Conservation (phyloP, 2,329 filamentous ascomycete species). For the Biscogniauxia sp. region DNA sequence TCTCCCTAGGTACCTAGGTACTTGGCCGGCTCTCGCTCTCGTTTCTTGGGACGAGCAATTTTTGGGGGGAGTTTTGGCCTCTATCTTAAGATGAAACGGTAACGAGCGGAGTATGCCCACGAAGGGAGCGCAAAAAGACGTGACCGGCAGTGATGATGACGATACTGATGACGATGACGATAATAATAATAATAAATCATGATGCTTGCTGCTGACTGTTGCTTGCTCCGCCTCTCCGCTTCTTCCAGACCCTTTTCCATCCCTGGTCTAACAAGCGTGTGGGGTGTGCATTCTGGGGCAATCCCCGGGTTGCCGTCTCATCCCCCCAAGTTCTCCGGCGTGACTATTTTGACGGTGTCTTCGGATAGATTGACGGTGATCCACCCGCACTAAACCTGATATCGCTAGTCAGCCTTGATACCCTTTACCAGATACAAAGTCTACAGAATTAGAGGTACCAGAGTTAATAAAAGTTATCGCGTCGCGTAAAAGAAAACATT, state of each 20-base stretch:
- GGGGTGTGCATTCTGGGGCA: conserved; percentile 1
- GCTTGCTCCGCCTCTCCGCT: conserved; percentile 1
- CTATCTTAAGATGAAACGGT: background rate
- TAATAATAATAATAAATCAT: background rate
- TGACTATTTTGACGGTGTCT: too few relatives aligned
- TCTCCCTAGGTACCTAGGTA: background rate
- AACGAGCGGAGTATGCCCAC: background rate
- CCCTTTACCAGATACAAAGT: too few relatives aligned
- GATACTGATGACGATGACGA: background rate
- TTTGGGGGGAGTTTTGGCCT: too few relatives aligned
- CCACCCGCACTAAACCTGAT: too few relatives aligned
- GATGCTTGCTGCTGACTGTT: background rate
- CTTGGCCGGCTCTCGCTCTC: background rate
- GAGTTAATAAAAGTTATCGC: too few relatives aligned
- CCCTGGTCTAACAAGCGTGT: background rate
- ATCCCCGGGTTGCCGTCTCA: background rate
- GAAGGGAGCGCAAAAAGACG: background rate
- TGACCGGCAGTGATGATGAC: background rate
- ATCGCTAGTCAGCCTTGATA: too few relatives aligned
- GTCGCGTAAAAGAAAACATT: too few relatives aligned
- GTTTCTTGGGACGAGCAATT: background rate
- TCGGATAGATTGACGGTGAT: too few relatives aligned
- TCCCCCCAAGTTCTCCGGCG: too few relatives aligned
- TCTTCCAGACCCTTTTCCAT: conserved; percentile 2
- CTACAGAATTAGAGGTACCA: too few relatives aligned